Conservation (phyloP, 2,329 filamentous ascomycete genomes). For the Phaeosphaeriaceae sp. region DNA sequence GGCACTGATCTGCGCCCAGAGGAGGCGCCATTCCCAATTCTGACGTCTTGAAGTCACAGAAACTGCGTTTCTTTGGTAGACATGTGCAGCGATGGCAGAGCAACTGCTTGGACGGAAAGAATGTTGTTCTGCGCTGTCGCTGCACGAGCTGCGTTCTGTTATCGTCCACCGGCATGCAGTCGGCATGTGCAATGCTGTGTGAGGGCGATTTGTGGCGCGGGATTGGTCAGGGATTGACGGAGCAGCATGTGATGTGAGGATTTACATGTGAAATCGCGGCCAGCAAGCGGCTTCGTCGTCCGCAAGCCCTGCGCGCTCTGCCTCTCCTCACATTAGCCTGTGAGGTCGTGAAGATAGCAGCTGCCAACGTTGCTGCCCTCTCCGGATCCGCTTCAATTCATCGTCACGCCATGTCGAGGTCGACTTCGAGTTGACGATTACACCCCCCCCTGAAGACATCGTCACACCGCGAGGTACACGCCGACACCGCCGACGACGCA, state of each 20-base stretch:
- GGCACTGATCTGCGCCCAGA: neutral
- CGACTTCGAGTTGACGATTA: conserved; percentile 3
- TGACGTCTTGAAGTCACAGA: neutral
- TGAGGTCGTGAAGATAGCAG: neutral
- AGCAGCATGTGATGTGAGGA: neutral
- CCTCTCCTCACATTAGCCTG: neutral
- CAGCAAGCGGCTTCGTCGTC: neutral
- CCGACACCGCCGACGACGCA: conserved; percentile 5
- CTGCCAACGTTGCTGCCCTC: neutral
- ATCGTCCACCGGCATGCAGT: neutral
- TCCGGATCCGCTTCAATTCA: neutral
- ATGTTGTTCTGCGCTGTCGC: neutral
- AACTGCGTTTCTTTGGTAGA: neutral
- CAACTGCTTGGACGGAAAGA: neutral
- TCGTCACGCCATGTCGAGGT: neutral
- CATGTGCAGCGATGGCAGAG: neutral
- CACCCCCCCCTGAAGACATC: neutral
- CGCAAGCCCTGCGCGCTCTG: neutral
- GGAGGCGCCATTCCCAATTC: neutral
- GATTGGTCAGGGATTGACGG: neutral
- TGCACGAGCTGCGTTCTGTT: neutral
- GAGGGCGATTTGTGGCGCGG: conserved; percentile 2
- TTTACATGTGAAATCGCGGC: conserved; percentile 3
- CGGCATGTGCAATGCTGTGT: neutral
- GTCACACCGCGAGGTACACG: neutral